Conservation (phyloP, 2,329 filamentous ascomycete genomes). For the Nothophoma quercina region DNA sequence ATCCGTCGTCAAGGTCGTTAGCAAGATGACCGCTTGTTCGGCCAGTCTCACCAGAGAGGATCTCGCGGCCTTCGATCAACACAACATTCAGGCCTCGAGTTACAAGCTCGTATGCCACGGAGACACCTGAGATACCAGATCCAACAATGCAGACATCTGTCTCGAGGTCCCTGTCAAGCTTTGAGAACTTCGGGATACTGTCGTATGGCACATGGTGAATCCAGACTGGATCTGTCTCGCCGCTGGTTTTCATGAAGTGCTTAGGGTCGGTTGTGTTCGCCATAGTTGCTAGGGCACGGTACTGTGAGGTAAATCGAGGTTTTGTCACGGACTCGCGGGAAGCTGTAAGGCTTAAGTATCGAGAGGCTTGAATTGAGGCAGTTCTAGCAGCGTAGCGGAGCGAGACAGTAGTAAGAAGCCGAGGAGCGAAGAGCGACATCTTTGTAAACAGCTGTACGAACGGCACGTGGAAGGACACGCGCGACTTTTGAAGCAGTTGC, state of each 20-base stretch:
- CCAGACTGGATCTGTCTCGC: slow-evolving; percentile 62
- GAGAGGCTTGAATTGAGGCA: slow-evolving; percentile 6
- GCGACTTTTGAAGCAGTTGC: slow-evolving; percentile 12
- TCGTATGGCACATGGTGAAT: slow-evolving; percentile 58
- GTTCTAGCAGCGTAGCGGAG: slow-evolving; percentile 11
- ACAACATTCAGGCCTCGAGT: slow-evolving; percentile 58
- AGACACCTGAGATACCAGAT: slow-evolving; percentile 62
- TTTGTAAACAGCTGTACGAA: slow-evolving; percentile 10
- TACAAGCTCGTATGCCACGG: slow-evolving; percentile 62
- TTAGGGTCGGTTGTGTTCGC: slow-evolving; percentile 33
- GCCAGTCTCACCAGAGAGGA: slow-evolving; percentile 62
- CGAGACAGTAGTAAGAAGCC: slow-evolving; percentile 12
- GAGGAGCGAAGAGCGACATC: slow-evolving; percentile 26
- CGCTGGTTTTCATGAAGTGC: slow-evolving; percentile 57
- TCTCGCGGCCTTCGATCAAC: slow-evolving; percentile 63
- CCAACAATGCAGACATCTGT: slow-evolving; percentile 62
- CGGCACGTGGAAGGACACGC: slow-evolving; percentile 16
- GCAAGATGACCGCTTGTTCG: slow-evolving; percentile 64
- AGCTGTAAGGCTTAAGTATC: slow-evolving; percentile 2
- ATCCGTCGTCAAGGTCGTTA: slow-evolving; percentile 63
- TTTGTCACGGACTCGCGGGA: background rate
- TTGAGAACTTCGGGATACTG: slow-evolving; percentile 54
- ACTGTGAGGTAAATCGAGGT: slow-evolving; percentile 5
- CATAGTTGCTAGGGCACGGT: slow-evolving; percentile 21
- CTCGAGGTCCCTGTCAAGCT: slow-evolving; percentile 54